Base-by-base conservation (phyloP, 176 grass and related monocot species). In the Avena eriantha region DNA sequence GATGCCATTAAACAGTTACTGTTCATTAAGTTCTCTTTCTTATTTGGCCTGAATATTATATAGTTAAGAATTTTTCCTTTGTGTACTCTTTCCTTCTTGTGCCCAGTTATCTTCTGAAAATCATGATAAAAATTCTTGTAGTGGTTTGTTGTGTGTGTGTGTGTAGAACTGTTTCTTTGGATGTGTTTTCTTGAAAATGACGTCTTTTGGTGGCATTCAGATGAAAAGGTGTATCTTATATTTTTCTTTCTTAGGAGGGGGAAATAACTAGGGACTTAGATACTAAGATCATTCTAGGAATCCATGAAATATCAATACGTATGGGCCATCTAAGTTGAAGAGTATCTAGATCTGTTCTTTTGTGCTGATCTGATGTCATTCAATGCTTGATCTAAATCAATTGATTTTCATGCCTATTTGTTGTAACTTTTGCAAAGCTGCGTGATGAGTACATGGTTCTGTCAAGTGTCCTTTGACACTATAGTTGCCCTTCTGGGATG, bases 1-100 rank as follows among this genome's bases (percentile, higher is more conserved):
- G 66, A 53, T 13, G 17, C 58, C 19, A 64, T 48, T 84, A 19
- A 21, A 24, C 56, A 36, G 29, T n/a, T 50, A 67, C 31, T 73
- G 29, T 73, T 77, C 78, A 50, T 33, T 34, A 58, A 73, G 78
- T 73, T 78, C 15, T 71, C 9, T 21, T 15, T 90, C 26, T 82
- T 26, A 73, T 66, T 67, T 69, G 51, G 59, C 33, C 23, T 47
- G 26, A 74, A 73, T 34, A 75, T 80, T 60, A 39, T 69, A 79
- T 73, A 73, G 36, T 55, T 84, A 61, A 86, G 6, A 21, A 51
- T 31, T 49, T 80, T 65, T 5, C 70, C 10, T 34, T 36, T 81
- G 29, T 87, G 14, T 16, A 65, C 15, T 13, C 43, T 49, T 49
- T 43, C 11, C 41, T n/a, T 84, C 31, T 60, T 84, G 36, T 36